Percentiles rank a stretch among this genome's conserved stretches.
Evolutionary conservation across 2,329 filamentous ascomycete genomes (phyloP).

Genomic region (Calcarisporium arbuscula): DNA sequence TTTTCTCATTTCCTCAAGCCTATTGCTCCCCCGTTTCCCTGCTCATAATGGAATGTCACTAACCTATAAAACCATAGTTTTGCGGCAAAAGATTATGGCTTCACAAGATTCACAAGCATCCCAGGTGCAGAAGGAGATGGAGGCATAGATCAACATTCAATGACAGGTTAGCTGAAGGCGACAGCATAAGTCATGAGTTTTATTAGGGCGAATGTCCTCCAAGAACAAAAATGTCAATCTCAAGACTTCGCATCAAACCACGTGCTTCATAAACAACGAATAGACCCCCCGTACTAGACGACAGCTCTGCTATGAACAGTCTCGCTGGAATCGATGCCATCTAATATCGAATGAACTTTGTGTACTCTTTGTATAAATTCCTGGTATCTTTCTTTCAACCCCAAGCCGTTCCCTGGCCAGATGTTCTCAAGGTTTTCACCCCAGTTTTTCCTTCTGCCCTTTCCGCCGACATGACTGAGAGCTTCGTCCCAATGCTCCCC

Average conservation of each 20-base stretch:
- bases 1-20: neutral
- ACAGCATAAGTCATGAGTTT: too few species aligned
- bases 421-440: conserved; percentile 21
- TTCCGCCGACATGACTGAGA: conserved; percentile 20
- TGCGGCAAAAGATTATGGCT: conserved; percentile 36
- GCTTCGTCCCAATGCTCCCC: conserved; percentile 30
- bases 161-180: too few species aligned
- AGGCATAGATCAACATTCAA: too few species aligned
- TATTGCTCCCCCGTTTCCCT: conserved; percentile 5
- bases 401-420: conserved; percentile 22
- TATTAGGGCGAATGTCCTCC: too few species aligned
- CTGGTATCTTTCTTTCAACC: conserved; percentile 19
- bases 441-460: conserved; percentile 22
- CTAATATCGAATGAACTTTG: conserved; percentile 22
- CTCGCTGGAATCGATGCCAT: conserved; percentile 7
- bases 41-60: neutral
- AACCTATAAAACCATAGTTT: too few species aligned
- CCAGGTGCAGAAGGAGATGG: too few species aligned
- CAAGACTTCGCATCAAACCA: too few species aligned
- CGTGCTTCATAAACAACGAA: conserved; percentile 12
- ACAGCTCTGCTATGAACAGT: too few species aligned
- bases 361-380: conserved; percentile 24
- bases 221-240: too few species aligned
- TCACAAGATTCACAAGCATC: conserved; percentile 21
- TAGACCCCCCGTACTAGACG: conserved; percentile 7